Base-by-base conservation (phyloP, 768 basidiomycete genomes). In the Termitomyces sp. region DNA sequence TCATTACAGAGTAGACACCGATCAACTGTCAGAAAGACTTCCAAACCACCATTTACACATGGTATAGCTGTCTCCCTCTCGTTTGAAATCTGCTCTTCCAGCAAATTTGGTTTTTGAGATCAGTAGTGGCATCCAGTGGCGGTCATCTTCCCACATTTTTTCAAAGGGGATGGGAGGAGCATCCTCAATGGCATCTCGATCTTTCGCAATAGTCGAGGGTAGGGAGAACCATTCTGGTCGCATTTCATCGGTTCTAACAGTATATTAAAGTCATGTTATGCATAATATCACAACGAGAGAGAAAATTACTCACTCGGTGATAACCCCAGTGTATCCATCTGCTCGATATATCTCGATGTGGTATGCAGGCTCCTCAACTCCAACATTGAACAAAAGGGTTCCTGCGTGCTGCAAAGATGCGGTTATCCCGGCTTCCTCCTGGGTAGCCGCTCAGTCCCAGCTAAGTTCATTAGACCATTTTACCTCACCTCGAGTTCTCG, bases 391-490 rank as follows among this genome's bases (percentile, higher is more conserved):
- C 54, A 91, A 72, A 15, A 93, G 70, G 3, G 73, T 79, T 1
- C 90, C 90, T 39, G 76, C 81, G 45, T 85, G 80, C 47, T 74
- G 68, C n/a, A 91, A 74, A 2, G 80, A 72, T 0, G 89, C 86
- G 18, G 70, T 75, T 35, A 94, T 83, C 1, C 91, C 88, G 7
- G 90, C 80, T 73, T 94, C 93, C 76, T 94, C 93, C 92, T 93
- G 61, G 32, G 22, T 20, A 29, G 16, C 5, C 7, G 31, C 39
- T 49, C 33, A 56, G 12, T 49, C 33, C 31, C 53, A 11, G 33
- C 38, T n/a, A n/a, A n/a, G 18, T 31, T 2, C 23, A 45, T 29
- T 18, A 5, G 20, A 38, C 11, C 9, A 46, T 31, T 10, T 41
- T 7, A 50, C 25, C 57, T 45, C 31, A 85, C 87, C 74, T 84